Base-by-base conservation (phyloP, 352 stramenopile species). In the Pythium monospermum region DNA sequence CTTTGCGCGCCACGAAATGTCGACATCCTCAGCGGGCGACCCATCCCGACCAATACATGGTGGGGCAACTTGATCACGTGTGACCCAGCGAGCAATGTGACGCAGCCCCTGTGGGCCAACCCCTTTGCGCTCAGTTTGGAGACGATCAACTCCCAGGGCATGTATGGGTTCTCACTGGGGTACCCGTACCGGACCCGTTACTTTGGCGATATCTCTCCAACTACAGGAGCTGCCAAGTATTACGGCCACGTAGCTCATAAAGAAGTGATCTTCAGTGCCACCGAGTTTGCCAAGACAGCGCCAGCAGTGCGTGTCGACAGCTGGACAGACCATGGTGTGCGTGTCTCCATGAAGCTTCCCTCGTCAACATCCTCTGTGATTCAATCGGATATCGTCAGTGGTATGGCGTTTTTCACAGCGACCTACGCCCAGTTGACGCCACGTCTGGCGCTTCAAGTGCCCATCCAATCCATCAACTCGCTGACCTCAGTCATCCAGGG, bases 41-140 rank as follows among this genome's bases (percentile, higher is more conserved):
- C 78, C 1, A 85, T 92, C 36, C 81, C 81, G 21, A 92, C 81
- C 28, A 92, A 92, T 30, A 62, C 59, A 1, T 92, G 81, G 81
- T 92, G 81, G 81, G 78, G 71, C n/a, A 92, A 92, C 53, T 68
- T 92, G 52, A 57, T 92, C 36, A 82, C 73, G 23, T 85, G 76
- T 31, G 72, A 85, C 38, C 26, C 55, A 10, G 61, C 31, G 18
- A 70, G 70, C 15, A 81, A 88, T 55, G 56, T 59, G 26, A 82
- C 73, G 25, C 32, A 53, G 28, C 76, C 78, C 3, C 68, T 89
- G 27, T 92, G 81, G 81, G 33, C 75, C 12, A 82, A 92, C 35
- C 78, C 81, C 44, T 88, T 78, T 27, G 74, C 81, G 1, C 42
- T 92, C 31, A 71, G 51, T 27, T 58, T 88, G 19, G 59, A 68